Evolutionary conservation across 257 asterid genomes (phyloP).

Genomic region (Anisodus tanguticus): DNA sequence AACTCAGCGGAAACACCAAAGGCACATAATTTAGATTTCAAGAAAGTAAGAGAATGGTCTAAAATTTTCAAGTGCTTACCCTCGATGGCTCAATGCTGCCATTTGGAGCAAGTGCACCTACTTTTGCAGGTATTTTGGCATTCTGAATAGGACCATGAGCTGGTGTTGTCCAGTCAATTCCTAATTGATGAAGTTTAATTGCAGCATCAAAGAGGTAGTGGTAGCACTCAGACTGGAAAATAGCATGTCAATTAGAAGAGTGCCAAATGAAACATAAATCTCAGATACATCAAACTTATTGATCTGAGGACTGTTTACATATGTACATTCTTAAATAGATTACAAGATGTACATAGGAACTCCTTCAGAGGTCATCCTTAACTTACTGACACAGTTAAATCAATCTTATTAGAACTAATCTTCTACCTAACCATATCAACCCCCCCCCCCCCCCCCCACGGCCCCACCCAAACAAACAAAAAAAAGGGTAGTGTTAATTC

Average conservation of each 20-base stretch:
- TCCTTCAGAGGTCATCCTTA: not conserved
- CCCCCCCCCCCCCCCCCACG: not conserved
- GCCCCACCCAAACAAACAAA: no score
- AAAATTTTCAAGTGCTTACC: constrained; percentile 46
- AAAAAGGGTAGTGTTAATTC: no score
- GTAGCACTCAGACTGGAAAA: constrained; percentile 86
- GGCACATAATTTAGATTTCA: constrained; percentile 5
- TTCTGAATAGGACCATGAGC: constrained; percentile 66
- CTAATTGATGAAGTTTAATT: constrained; percentile 87
- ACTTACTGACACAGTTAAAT: constrained; percentile 11
- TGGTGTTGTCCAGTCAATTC: constrained; percentile 89
- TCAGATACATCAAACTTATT: not conserved
- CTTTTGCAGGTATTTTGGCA: constrained; percentile 45
- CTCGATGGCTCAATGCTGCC: constrained; percentile 54
- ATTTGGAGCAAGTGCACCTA: constrained; percentile 34
- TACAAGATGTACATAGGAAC: not conserved
- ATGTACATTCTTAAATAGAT: not conserved
- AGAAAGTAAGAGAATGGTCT: constrained; percentile 27
- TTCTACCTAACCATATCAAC: not conserved
- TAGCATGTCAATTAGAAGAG: constrained; percentile 35
- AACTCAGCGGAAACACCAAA: not conserved
- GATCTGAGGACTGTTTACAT: not conserved
- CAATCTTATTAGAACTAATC: not conserved
- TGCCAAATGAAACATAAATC: not conserved
- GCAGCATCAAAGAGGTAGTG: constrained; percentile 99